Evolutionary conservation across 2,329 filamentous ascomycete genomes (phyloP).

Genomic region (Xylariaceae sp.): DNA sequence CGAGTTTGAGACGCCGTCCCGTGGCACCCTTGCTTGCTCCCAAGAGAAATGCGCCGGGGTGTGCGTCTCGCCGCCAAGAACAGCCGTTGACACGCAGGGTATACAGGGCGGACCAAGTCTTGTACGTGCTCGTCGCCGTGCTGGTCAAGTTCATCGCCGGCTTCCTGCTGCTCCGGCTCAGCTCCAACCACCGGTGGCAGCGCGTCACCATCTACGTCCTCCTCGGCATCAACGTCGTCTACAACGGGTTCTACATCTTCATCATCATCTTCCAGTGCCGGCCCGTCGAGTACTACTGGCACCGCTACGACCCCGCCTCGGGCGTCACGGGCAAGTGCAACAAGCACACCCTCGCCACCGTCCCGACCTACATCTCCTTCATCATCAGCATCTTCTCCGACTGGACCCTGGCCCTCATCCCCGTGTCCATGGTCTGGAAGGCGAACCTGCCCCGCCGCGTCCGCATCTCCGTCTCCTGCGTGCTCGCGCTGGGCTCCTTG

Average conservation of each 20-base stretch:
- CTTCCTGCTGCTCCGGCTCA: neutral
- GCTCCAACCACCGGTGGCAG: neutral
- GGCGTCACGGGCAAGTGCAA: neutral
- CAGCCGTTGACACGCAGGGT: too few relatives aligned
- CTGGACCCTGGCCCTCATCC: conserved; percentile 1
- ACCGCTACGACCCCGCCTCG: neutral
- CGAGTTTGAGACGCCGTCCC: too few relatives aligned
- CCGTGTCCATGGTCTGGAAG: conserved; percentile 1
- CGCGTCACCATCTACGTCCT: neutral
- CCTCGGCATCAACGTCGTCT: neutral
- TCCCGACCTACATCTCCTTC: neutral
- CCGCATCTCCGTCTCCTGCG: neutral
- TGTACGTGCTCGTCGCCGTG: neutral
- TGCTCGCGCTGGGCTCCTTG: neutral
- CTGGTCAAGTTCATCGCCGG: neutral
- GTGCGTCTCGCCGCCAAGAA: too few relatives aligned
- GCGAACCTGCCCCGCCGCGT: neutral
- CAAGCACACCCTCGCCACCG: neutral
- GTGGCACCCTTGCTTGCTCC: too few relatives aligned
- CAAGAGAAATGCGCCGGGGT: too few relatives aligned
- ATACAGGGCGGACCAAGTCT: neutral
- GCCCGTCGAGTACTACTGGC: neutral
- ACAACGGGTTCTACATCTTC: neutral
- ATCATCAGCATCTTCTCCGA: conserved; percentile 1
- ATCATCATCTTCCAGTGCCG: conserved; percentile 1